Conservation (phyloP, 2,329 filamentous ascomycete genomes). For the Fusarium chaquense region DNA sequence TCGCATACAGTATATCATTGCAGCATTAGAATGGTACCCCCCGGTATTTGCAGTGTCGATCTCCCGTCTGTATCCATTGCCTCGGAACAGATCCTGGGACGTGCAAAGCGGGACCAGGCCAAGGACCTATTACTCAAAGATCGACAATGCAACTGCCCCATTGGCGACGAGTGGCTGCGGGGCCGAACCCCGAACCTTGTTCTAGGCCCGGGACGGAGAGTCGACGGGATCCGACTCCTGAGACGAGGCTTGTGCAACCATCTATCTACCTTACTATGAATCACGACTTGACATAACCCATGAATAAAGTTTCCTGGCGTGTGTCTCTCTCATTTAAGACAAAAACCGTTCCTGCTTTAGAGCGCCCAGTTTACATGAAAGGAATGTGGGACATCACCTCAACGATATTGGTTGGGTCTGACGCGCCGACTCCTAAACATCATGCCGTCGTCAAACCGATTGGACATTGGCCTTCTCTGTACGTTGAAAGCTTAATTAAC, state of each 20-base stretch:
- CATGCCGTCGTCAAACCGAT: constrained; percentile 6
- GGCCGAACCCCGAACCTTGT: constrained; percentile 1
- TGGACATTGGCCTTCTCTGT: background rate
- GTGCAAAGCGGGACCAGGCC: background rate
- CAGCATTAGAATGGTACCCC: constrained; percentile 4
- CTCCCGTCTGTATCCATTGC: constrained; percentile 32
- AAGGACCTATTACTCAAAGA: background rate
- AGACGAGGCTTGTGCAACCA: constrained; percentile 15
- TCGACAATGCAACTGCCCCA: background rate
- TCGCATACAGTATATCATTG: background rate
- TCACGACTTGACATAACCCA: background rate
- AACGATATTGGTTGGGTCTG: constrained; percentile 11
- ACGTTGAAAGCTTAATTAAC: background rate
- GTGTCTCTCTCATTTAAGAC: background rate
- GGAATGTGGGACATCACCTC: constrained; percentile 37
- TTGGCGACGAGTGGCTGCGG: constrained; percentile 10
- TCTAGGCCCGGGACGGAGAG: constrained; percentile 31
- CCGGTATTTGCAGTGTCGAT: constrained; percentile 41
- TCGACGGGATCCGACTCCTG: constrained; percentile 13
- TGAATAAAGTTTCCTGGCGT: constrained; percentile 14
- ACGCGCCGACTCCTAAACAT: constrained; percentile 14
- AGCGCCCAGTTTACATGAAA: constrained; percentile 8
- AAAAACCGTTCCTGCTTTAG: constrained; percentile 21
- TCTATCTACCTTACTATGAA: background rate
- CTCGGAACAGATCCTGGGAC: constrained; percentile 16